Evolutionary conservation across 164 flowering plant genomes (phyloP).

Genomic region (Paratinospora sagittata): DNA sequence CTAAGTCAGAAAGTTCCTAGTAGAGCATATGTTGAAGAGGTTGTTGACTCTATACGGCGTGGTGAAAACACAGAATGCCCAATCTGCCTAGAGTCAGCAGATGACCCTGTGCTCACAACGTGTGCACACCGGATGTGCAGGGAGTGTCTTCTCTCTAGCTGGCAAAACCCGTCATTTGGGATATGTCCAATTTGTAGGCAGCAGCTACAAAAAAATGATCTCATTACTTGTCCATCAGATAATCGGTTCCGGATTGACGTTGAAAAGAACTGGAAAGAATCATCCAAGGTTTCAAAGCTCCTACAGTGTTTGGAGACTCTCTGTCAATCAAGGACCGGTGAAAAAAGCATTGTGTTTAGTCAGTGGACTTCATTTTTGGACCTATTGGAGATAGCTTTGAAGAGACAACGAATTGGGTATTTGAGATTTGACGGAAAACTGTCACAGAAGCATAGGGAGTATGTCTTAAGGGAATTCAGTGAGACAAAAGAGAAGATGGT

Average conservation of each 20-base stretch:
- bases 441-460: constrained; percentile 54
- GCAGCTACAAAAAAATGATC: constrained; percentile 39
- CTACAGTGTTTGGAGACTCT: constrained; percentile 47
- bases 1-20: constrained; percentile 29
- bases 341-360: constrained; percentile 77
- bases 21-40: constrained; percentile 63
- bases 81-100: constrained; percentile 71
- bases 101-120: constrained; percentile 71
- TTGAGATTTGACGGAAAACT: constrained; percentile 70
- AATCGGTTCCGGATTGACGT: constrained; percentile 49
- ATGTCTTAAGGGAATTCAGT: constrained; percentile 59
- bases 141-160: constrained; percentile 72
- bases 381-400: constrained; percentile 60
- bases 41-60: constrained; percentile 50
- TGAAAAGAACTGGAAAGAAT: constrained; percentile 66
- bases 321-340: constrained; percentile 31
- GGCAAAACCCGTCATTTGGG: constrained; percentile 45
- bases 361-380: constrained; percentile 89
- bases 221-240: constrained; percentile 70
- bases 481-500: constrained; percentile 50
- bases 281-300: constrained; percentile 59
- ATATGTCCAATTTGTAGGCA: constrained; percentile 66
- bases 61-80: constrained; percentile 74
- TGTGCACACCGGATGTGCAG: constrained; percentile 84
- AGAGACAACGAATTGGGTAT: constrained; percentile 41